These are phyloP conservation scores for Collybiopsis confluens DNA, from an alignment of 768 basidiomycete genomes.

Conservation along the genomic window DNA sequence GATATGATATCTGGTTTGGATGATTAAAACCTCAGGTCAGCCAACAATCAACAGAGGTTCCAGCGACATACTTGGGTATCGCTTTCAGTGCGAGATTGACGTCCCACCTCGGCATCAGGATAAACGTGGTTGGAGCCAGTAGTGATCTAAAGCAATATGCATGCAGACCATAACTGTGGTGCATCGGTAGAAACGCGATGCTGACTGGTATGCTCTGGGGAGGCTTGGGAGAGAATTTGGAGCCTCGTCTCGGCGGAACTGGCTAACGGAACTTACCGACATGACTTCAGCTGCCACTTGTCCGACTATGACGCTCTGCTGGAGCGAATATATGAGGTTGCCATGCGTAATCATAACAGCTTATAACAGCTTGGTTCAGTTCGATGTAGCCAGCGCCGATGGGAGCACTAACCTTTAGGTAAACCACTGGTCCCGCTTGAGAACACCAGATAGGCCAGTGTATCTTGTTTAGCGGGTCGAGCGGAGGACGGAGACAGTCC, in stretches of 20 bases:
- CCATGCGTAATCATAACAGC: conserved; percentile 75
- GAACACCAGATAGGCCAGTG: conserved; percentile 66
- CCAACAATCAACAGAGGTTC: too few species aligned
- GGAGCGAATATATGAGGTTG: conserved; percentile 46
- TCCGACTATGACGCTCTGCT: conserved; percentile 30
- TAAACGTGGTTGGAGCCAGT: conserved; percentile 38
- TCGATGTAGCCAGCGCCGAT: background rate
- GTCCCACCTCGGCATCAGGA: conserved; percentile 63
- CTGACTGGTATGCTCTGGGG: conserved; percentile 42
- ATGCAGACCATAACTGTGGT: conserved; percentile 67
- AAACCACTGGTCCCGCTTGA: conserved; percentile 78
- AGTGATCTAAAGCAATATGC: conserved; percentile 44
- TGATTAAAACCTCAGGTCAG: background rate
- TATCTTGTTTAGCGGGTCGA: conserved; percentile 43
- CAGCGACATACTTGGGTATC: conserved; percentile 61
- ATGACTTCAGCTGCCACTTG: conserved; percentile 28
- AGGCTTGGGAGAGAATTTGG: conserved; percentile 3
- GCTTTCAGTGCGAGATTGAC: conserved; percentile 42
- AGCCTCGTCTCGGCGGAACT: background rate
- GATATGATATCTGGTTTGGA: conserved; percentile 44
- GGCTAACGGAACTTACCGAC: conserved; percentile 26
- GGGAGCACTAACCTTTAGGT: conserved; percentile 52
- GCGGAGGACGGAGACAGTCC: conserved; percentile 37
- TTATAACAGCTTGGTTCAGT: conserved; percentile 17
- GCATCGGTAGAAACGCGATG: conserved; percentile 62